These are phyloP conservation scores for Jimgerdemannia lactiflua DNA, from an alignment of 192 early-diverging fungal genomes.

Conservation along the genomic window DNA sequence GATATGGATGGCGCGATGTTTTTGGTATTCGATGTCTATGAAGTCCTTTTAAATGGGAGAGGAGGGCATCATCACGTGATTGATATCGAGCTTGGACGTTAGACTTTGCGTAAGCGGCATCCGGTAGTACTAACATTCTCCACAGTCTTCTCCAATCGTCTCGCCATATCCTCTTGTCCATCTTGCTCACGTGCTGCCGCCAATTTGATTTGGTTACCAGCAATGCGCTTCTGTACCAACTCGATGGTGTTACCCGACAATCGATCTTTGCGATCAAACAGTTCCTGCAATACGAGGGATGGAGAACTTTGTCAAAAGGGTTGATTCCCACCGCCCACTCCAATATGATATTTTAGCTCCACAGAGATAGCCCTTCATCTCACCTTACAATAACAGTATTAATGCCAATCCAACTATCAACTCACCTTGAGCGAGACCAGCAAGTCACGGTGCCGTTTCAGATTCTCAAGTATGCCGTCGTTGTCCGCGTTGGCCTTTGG, in stretches of 20 bases:
- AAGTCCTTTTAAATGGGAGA: conserved; percentile 36
- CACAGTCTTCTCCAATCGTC: conserved; percentile 22
- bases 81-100: neutral
- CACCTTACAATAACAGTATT: neutral
- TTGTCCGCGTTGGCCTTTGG: conserved; percentile 30
- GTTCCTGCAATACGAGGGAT: conserved; percentile 24
- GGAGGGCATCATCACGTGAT: neutral
- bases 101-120: too few relatives aligned
- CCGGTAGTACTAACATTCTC: conserved; percentile 29
- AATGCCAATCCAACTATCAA: too few relatives aligned
- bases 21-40: conserved; percentile 46
- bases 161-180: conserved; percentile 37
- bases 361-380: neutral
- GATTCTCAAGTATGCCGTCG: conserved; percentile 53
- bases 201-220: conserved; percentile 44
- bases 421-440: conserved; percentile 52
- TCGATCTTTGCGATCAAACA: conserved; percentile 55
- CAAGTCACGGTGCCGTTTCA: conserved; percentile 65
- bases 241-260: conserved; percentile 45
- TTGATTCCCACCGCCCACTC: too few relatives aligned
- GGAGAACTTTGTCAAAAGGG: too few relatives aligned
- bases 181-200: conserved; percentile 36
- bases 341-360: neutral
- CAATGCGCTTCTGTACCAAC: conserved; percentile 51
- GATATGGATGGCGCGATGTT: conserved; percentile 39